These are phyloP conservation scores for Talaromyces marneffei DNA, from an alignment of 2,329 filamentous ascomycete species.

Conservation along the genomic window DNA sequence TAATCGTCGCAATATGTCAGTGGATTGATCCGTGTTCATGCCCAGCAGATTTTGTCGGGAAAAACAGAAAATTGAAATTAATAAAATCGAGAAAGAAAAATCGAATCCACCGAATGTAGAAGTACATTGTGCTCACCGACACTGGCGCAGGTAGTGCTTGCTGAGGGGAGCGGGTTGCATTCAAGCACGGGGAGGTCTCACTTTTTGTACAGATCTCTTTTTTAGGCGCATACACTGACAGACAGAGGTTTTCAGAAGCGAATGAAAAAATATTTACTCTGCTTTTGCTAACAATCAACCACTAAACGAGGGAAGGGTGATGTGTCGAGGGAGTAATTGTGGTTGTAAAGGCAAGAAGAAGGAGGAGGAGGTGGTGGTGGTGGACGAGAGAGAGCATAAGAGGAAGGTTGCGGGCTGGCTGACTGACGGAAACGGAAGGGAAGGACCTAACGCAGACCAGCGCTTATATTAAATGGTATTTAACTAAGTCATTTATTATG, in stretches of 20 bases:
- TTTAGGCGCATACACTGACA: background rate
- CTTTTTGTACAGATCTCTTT: slow-evolving; percentile 1
- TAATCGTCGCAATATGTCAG: background rate
- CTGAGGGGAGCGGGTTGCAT: background rate
- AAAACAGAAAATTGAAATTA: background rate
- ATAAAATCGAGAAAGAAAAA: background rate
- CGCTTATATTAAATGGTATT: background rate
- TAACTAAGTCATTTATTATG: background rate
- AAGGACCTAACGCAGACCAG: background rate
- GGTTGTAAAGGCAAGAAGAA: background rate
- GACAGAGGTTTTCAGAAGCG: background rate
- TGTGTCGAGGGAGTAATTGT: background rate
- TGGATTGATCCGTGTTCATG: background rate
- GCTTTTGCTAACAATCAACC: background rate
- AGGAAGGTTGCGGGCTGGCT: background rate
- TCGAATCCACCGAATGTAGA: background rate
- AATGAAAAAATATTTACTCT: background rate
- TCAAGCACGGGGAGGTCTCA: background rate
- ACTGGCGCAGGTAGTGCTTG: background rate
- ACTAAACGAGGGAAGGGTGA: slow-evolving; percentile 3
- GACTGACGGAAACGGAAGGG: slow-evolving; percentile 5
- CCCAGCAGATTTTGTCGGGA: background rate
- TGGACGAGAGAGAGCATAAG: background rate
- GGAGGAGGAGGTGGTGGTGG: background rate
- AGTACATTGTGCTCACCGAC: background rate